Base-by-base conservation (phyloP, 2,329 filamentous ascomycete genomes). In the Alternaria sp. region DNA sequence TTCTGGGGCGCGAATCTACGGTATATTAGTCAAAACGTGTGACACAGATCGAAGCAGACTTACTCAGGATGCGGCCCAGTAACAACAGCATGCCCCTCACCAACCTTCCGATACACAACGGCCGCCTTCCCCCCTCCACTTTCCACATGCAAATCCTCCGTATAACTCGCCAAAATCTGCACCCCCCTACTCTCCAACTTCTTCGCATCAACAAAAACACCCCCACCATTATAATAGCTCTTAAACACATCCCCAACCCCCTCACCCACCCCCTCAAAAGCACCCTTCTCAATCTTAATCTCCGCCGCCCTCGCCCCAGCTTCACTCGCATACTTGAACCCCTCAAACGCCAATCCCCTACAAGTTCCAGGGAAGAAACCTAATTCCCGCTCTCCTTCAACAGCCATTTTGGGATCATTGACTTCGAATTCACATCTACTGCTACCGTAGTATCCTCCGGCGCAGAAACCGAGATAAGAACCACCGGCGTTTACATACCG, bases 31-130 rank as follows among this genome's bases (percentile, higher is more conserved):
- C 1, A 15, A 3, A 5, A 12, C 6, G 21, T 5, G 4, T 23
- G 4, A 23, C 4, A 6, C 21, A n/a, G 21, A 23, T 23, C 6
- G 21, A 23, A 5, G 6, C 4, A 23, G 44, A 82, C 87, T 77
- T 83, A 96, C 92, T 99, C 96, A 55, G 95, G 95, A 84, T 99
- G 96, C 43, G 93, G 92, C 0, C 94, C 93, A 1, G 92, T 96
- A 17, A 99, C 81, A 6, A 98, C 81, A 1, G 88, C 93, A 43
- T 87, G 88, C 2, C 96, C 96, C 47, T 93, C 87, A 1, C 93
- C 94, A 47, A 97, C 86, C 66, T 90, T 91, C 73, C 93, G 92
- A 74, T 93, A 93, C 0, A 99, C 88, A 4, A 96, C 85, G 0
- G 96, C 95, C 2, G 94, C 93, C 30, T 88, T 86, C 2, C 88